Percentiles rank a stretch among this genome's conserved stretches.
Conservation (phyloP, 352 stramenopile species). For the Pythium myriotylum region DNA sequence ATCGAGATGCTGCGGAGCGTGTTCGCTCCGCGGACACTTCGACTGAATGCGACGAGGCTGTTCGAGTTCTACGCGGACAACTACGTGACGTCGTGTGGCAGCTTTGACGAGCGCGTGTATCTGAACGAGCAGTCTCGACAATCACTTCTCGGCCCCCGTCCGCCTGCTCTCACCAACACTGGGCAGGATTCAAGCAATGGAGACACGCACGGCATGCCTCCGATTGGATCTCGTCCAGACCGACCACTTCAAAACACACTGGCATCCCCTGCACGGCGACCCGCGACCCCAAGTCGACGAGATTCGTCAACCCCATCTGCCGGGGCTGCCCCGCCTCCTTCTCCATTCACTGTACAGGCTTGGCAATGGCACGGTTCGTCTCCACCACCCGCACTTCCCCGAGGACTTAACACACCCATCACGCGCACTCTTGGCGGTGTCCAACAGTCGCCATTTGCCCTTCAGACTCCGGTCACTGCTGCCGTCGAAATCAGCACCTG, state of each 20-base stretch:
- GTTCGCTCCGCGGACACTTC: conserved; percentile 13
- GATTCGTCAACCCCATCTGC: conserved; percentile 21
- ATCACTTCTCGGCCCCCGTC: conserved; percentile 29
- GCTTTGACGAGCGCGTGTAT: conserved; percentile 38
- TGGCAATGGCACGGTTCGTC: conserved; percentile 79
- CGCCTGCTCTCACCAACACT: conserved; percentile 3
- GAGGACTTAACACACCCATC: conserved; percentile 36
- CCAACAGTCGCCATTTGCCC: conserved; percentile 43
- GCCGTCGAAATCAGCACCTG: conserved; percentile 85
- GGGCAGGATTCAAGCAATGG: conserved; percentile 13
- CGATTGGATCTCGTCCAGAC: conserved; percentile 12
- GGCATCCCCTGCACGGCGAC: conserved; percentile 18
- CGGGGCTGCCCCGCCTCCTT: conserved; percentile 32
- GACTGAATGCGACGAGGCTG: conserved; percentile 29
- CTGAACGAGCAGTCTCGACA: conserved; percentile 38
- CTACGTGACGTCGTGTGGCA: conserved; percentile 24
- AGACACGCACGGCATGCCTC: conserved; percentile 23
- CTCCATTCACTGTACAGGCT: conserved; percentile 50
- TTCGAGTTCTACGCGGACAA: conserved; percentile 24
- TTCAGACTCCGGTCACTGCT: conserved; percentile 74
- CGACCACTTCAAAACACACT: conserved; percentile 17
- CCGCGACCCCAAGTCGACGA: conserved; percentile 22
- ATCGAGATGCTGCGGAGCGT: conserved; percentile 6
- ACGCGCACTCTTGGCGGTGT: conserved; percentile 22
- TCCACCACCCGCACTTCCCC: conserved; percentile 36